Conservation (phyloP, 2,329 filamentous ascomycete genomes). For the Aureobasidium zeae region DNA sequence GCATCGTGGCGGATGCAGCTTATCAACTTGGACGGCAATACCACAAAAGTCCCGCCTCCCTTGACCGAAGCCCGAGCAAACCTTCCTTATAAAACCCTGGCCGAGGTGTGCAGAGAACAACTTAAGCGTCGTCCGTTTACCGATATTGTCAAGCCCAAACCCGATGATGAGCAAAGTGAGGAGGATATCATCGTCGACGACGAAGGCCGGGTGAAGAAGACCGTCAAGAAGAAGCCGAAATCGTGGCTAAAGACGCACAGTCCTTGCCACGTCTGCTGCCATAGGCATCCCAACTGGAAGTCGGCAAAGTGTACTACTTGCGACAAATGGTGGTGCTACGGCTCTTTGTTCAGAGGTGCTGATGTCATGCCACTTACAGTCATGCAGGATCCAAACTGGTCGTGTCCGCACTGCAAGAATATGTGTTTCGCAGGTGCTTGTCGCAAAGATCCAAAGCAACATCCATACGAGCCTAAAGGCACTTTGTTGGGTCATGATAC, state of each 20-base stretch:
- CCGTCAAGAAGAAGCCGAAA: constrained; percentile 49
- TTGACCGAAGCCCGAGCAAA: constrained; percentile 60
- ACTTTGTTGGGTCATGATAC: constrained; percentile 89
- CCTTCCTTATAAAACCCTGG: constrained; percentile 66
- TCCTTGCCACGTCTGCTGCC: constrained; percentile 73
- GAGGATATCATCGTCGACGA: constrained; percentile 54
- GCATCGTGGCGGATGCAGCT: constrained; percentile 75
- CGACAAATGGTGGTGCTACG: constrained; percentile 75
- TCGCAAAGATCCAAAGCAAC: constrained; percentile 56
- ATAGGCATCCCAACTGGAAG: constrained; percentile 74
- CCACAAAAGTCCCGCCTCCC: constrained; percentile 57
- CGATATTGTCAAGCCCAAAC: constrained; percentile 59
- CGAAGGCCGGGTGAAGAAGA: constrained; percentile 54
- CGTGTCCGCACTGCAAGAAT: constrained; percentile 75
- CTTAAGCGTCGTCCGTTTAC: constrained; percentile 70
- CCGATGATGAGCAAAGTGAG: constrained; percentile 38
- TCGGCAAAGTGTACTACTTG: constrained; percentile 74
- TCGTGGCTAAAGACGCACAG: constrained; percentile 42
- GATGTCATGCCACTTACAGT: constrained; percentile 78
- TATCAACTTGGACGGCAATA: constrained; percentile 59
- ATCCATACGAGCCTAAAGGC: constrained; percentile 75
- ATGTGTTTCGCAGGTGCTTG: constrained; percentile 85
- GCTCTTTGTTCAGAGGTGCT: constrained; percentile 83
- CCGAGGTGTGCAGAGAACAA: constrained; percentile 90
- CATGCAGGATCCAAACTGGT: constrained; percentile 74